These are phyloP conservation scores for Domatiomyces catenatus DNA, from an alignment of 2,329 filamentous ascomycete genomes.

Conservation along the genomic window DNA sequence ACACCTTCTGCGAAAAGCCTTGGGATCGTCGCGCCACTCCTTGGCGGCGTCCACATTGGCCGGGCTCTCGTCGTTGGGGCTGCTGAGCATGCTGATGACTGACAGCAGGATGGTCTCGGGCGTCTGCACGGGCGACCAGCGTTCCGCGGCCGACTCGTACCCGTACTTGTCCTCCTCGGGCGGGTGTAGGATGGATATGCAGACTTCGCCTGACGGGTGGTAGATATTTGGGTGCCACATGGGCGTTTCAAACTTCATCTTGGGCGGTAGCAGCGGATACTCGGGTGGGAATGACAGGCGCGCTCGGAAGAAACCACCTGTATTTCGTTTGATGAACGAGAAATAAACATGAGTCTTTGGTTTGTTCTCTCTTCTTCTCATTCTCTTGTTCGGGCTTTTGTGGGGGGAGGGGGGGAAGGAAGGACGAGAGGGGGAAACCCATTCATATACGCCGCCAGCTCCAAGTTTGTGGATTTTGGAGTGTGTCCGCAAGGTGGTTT, in stretches of 20 bases:
- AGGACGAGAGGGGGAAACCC: too few species aligned
- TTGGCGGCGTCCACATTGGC: constrained; percentile 93
- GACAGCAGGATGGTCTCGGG: constrained; percentile 86
- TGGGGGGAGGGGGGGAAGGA: too few species aligned
- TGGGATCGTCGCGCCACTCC: constrained; percentile 65
- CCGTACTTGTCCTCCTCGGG: constrained; percentile 88
- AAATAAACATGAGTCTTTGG: background rate
- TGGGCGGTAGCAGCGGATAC: constrained; percentile 79
- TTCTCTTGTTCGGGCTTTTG: too few species aligned
- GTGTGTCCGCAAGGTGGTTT: background rate
- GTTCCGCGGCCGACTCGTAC: constrained; percentile 78
- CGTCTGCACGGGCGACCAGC: constrained; percentile 89
- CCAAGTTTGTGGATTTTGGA: background rate
- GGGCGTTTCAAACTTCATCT: constrained; percentile 69
- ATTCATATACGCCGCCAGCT: too few species aligned
- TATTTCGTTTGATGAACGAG: background rate
- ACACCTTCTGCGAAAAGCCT: constrained; percentile 65
- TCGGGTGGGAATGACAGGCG: constrained; percentile 65
- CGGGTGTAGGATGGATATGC: constrained; percentile 92
- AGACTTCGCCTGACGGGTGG: constrained; percentile 73
- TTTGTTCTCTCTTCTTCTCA: too few species aligned
- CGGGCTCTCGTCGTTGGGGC: constrained; percentile 89
- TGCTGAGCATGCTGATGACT: constrained; percentile 81
- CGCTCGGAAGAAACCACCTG: constrained; percentile 86
- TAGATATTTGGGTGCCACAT: constrained; percentile 87